Evolutionary conservation across 83 land plant genomes (phyloP), one percentile per base, ranked within the genome.

Genomic region (Picea engelmannii): DNA sequence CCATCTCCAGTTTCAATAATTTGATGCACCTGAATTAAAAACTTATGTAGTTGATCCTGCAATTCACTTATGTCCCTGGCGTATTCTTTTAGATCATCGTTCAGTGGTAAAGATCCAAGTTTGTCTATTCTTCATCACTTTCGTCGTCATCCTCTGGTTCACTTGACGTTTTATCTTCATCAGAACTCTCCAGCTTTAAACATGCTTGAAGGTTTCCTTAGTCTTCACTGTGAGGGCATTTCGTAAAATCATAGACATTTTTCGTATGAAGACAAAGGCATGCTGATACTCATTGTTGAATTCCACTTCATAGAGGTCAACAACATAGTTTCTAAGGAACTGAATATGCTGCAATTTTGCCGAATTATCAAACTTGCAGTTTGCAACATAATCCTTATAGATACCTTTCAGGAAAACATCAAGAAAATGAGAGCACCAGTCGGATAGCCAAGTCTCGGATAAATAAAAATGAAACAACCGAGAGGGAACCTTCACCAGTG

Each of bases 371-470:
- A 90, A 90, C 73, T 86, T 91, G 67, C 94, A 91, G 77, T 92
- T 91, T 75, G 90, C 85, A 63, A 91, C 90, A 83, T n/a, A n/a
- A n/a, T n/a, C n/a, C n/a, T n/a, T n/a, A n/a, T n/a, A n/a, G n/a
- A n/a, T n/a, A n/a, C n/a, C 95, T 84, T 92, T 96, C 40, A 92
- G 84, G 81, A 96, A 96, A 6, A 89, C 82, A 78, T 96, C 96
- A 35, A 94, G 70, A 81, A 89, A 90, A 79, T 96, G 96, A 11
- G 98, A 87, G 17, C 98, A 0, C 98, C 78, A 96, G 86, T 5
- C 88, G 89, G 44, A 94, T 60, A 62, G 95, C 94, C 75, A 92
- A 74, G 64, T 96, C 98, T 77, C 96, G 86, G 20, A 96, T 69
- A 79, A 94, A 94, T 67, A 94, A 82, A 82, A 96, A 94, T 2